A percentile compares a stretch with the other conserved stretches of the same genome.
These are phyloP conservation scores for Alternaria burnsii DNA, from an alignment of 2,329 filamentous ascomycete genomes.

Conservation along the genomic window DNA sequence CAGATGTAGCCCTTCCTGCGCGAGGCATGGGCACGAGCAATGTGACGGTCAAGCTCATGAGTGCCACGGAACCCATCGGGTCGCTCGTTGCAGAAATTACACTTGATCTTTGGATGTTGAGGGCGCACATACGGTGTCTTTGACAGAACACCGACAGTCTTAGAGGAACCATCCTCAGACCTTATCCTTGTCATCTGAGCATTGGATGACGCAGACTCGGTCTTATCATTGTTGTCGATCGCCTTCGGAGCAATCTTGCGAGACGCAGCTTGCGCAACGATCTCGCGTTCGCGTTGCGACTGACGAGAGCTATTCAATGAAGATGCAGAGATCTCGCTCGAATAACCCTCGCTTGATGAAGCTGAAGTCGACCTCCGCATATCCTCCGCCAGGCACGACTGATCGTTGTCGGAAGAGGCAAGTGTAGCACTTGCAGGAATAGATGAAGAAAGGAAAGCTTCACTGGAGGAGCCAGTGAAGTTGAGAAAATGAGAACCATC, in stretches of 20 bases:
- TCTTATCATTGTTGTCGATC: slow-evolving; percentile 38
- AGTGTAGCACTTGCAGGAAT: slow-evolving; percentile 47
- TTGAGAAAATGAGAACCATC: slow-evolving; percentile 44
- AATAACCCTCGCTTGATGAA: slow-evolving; percentile 44
- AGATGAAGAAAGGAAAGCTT: slow-evolving; percentile 44
- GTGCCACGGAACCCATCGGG: slow-evolving; percentile 85
- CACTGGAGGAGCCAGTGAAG: slow-evolving; percentile 50
- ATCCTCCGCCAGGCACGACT: slow-evolving; percentile 54
- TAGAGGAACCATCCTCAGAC: slow-evolving; percentile 62
- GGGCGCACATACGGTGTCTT: slow-evolving; percentile 70
- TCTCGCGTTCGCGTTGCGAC: slow-evolving; percentile 59
- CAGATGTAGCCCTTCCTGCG: slow-evolving; percentile 70
- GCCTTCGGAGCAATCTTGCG: slow-evolving; percentile 61
- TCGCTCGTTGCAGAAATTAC: slow-evolving; percentile 73
- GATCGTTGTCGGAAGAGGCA: slow-evolving; percentile 39
- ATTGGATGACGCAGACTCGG: slow-evolving; percentile 46
- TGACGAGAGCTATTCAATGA: slow-evolving; percentile 57
- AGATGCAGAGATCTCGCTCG: slow-evolving; percentile 56
- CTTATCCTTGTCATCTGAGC: slow-evolving; percentile 62
- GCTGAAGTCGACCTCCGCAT: slow-evolving; percentile 61
- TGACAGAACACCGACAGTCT: slow-evolving; percentile 60
- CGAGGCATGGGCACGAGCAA: slow-evolving; percentile 70
- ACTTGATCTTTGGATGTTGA: slow-evolving; percentile 75
- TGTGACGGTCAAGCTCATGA: slow-evolving; percentile 70
- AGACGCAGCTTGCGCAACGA: slow-evolving; percentile 57